Evolutionary conservation across 108 stramenopile species (phyloP).

Genomic region (Schizochytrium sp.): DNA sequence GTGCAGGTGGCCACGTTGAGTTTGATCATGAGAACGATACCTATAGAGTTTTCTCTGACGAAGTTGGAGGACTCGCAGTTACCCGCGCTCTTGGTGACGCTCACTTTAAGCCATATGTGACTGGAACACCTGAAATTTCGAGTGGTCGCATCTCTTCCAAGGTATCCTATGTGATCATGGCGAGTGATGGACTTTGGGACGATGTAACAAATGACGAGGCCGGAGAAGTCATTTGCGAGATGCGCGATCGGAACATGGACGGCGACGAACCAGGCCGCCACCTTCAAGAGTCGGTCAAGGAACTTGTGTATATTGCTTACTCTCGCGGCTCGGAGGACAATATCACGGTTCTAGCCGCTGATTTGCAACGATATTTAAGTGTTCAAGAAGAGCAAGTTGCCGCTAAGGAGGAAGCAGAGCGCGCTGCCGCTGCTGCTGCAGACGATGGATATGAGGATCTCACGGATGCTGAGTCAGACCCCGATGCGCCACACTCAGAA

Average conservation of each 20-base stretch:
- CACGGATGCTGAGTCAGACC: background rate
- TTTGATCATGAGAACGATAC: constrained; percentile 62
- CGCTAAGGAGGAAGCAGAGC: background rate
- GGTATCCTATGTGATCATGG: constrained; percentile 68
- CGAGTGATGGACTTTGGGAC: constrained; percentile 74
- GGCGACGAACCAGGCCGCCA: background rate
- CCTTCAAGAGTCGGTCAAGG: constrained; percentile 25
- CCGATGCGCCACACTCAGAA: background rate
- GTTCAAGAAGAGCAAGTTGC: background rate
- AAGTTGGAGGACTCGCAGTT: constrained; percentile 70
- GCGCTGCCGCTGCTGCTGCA: background rate
- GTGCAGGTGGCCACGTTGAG: constrained; percentile 65
- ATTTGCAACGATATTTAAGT: constrained; percentile 3
- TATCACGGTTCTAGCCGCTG: constrained; percentile 35
- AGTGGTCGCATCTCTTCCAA: background rate
- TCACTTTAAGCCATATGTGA: constrained; percentile 63
- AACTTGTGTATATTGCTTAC: constrained; percentile 50
- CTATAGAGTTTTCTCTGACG: constrained; percentile 66
- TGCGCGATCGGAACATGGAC: constrained; percentile 46
- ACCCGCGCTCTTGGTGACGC: constrained; percentile 70
- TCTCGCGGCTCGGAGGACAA: constrained; percentile 49
- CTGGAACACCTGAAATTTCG: constrained; percentile 63
- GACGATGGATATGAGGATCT: background rate
- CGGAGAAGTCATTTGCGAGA: constrained; percentile 22
- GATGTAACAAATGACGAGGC: constrained; percentile 67